phyloP scores from a whole-genome alignment of 2,329 filamentous ascomycete genomes.

The Calonectria henricotiae region DNA sequence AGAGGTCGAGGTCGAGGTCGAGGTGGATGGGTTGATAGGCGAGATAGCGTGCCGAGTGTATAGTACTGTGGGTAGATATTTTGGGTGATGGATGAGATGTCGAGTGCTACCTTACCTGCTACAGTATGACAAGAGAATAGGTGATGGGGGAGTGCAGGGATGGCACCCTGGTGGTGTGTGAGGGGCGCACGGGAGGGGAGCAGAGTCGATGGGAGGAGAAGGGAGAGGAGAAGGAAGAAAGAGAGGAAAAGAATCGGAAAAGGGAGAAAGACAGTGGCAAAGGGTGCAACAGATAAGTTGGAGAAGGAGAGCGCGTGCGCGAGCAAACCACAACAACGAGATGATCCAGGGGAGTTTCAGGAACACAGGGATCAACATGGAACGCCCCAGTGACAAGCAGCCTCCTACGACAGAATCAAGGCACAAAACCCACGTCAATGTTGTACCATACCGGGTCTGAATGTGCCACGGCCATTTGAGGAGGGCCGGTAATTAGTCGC shows the following conservation, averaged over 20 bases:
- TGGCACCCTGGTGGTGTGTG: slow-evolving; percentile 29
- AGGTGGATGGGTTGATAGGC: slow-evolving; percentile 16
- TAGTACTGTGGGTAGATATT: slow-evolving; percentile 18
- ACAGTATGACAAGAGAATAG: slow-evolving; percentile 20
- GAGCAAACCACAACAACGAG: slow-evolving; percentile 34
- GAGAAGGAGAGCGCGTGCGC: slow-evolving; percentile 23
- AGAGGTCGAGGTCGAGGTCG: slow-evolving; percentile 18
- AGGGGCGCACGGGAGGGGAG: slow-evolving; percentile 30
- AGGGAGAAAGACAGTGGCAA: slow-evolving; percentile 29
- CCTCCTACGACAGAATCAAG: slow-evolving; percentile 30
- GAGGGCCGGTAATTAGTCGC: slow-evolving; percentile 28
- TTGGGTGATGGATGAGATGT: slow-evolving; percentile 12
- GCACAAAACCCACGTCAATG: slow-evolving; percentile 33
- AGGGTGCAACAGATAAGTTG: slow-evolving; percentile 30
- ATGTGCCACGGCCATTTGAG: slow-evolving; percentile 16
- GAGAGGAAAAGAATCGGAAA: slow-evolving; percentile 38
- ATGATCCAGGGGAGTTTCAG: slow-evolving; percentile 53
- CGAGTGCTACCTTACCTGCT: slow-evolving; percentile 26
- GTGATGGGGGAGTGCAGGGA: slow-evolving; percentile 14
- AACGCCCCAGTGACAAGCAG: slow-evolving; percentile 40
- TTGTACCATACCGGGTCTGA: slow-evolving; percentile 20
- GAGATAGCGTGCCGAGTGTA: slow-evolving; percentile 14
- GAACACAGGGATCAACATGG: slow-evolving; percentile 52
- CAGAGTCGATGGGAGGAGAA: slow-evolving; percentile 32
- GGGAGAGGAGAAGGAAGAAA: slow-evolving; percentile 27